phyloP scores from a whole-genome alignment of 768 basidiomycete species.

The Gyrodon lividus region DNA sequence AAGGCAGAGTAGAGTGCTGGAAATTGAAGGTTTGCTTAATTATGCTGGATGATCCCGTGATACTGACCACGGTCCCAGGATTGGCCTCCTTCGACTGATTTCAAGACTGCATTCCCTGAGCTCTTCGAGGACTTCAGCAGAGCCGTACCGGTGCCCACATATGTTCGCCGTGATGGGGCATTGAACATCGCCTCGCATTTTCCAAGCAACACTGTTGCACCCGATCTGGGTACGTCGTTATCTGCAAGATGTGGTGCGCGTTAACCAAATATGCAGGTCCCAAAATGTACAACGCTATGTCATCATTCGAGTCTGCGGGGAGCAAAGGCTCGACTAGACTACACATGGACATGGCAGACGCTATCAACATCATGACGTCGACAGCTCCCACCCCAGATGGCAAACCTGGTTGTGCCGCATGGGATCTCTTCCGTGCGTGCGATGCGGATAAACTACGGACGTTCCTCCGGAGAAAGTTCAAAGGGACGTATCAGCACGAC shows the following conservation, averaged over 20 bases:
- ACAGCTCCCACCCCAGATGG: constrained; percentile 58
- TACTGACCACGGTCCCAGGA: constrained; percentile 49
- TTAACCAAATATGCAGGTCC: constrained; percentile 54
- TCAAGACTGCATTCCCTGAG: constrained; percentile 79
- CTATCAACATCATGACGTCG: constrained; percentile 88
- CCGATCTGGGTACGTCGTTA: constrained; percentile 67
- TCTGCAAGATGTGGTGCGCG: neutral
- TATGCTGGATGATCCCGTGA: neutral
- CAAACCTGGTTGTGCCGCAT: constrained; percentile 75
- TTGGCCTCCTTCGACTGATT: constrained; percentile 89
- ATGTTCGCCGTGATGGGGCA: constrained; percentile 87
- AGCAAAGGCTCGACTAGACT: constrained; percentile 84
- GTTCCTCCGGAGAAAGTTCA: constrained; percentile 70
- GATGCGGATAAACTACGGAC: constrained; percentile 76
- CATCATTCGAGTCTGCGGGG: constrained; percentile 60
- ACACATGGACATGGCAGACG: constrained; percentile 95
- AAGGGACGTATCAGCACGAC: constrained; percentile 57
- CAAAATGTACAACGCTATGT: constrained; percentile 93
- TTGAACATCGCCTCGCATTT: constrained; percentile 90
- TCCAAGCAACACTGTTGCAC: constrained; percentile 71
- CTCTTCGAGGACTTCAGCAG: constrained; percentile 82
- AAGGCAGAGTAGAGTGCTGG: constrained; percentile 54
- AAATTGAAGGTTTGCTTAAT: constrained; percentile 68
- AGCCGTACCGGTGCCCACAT: constrained; percentile 85
- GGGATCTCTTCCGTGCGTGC: constrained; percentile 86